These are phyloP conservation scores for Agapanthus africanus DNA, from an alignment of 106 monocot genomes.

Conservation along the genomic window DNA sequence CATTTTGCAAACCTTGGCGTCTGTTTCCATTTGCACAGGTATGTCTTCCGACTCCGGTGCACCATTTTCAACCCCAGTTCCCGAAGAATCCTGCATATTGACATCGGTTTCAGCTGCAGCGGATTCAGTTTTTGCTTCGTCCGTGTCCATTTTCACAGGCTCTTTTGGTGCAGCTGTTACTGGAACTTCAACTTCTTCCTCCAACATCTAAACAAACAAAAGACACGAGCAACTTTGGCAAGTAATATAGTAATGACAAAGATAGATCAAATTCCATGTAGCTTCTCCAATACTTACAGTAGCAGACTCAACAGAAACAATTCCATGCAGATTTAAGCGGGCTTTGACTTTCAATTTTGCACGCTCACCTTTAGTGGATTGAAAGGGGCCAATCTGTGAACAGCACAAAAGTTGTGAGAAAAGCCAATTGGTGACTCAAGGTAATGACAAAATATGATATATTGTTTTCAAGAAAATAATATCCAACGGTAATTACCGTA, in stretches of 20 bases:
- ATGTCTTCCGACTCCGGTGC: slow-evolving; percentile 42
- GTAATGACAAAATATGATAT: no score
- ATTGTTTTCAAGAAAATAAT: background rate
- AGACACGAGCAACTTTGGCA: background rate
- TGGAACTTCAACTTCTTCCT: slow-evolving; percentile 72
- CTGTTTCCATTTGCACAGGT: slow-evolving; percentile 79
- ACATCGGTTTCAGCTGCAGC: slow-evolving; percentile 26
- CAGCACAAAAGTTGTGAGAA: background rate
- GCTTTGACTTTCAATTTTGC: slow-evolving; percentile 83
- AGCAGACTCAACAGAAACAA: slow-evolving; percentile 78
- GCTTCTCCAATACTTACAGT: slow-evolving; percentile 49
- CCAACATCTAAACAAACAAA: slow-evolving; percentile 48
- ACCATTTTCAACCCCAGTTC: slow-evolving; percentile 46
- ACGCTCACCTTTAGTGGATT: slow-evolving; percentile 52
- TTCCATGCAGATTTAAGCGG: slow-evolving; percentile 80
- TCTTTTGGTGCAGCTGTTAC: slow-evolving; percentile 34
- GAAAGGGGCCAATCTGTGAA: slow-evolving; percentile 88
- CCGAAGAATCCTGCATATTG: slow-evolving; percentile 64
- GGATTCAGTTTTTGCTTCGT: slow-evolving; percentile 33
- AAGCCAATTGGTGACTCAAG: background rate
- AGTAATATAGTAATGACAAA: background rate
- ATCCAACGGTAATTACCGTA: slow-evolving; percentile 32
- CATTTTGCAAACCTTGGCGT: slow-evolving; percentile 48
- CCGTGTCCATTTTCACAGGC: slow-evolving; percentile 65
- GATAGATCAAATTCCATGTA: background rate